These are phyloP conservation scores for Gonapodya prolifera DNA, from an alignment of 192 early-diverging fungal genomes.

Conservation along the genomic window DNA sequence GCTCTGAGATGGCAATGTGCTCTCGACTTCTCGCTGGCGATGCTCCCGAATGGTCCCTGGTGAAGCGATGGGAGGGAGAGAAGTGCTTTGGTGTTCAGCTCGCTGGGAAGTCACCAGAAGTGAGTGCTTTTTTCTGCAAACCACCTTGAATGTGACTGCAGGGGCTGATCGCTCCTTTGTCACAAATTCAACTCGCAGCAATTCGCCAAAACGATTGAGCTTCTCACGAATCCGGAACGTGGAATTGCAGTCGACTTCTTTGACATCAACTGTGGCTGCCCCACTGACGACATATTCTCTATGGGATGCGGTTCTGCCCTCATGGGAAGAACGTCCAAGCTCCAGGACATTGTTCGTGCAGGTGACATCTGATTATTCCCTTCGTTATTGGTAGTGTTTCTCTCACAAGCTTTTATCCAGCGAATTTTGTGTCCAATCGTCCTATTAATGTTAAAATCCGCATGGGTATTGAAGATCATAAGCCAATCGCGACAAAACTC, in stretches of 20 bases:
- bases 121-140: not conserved
- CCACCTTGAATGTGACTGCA: not conserved
- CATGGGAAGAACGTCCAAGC: slow-evolving; percentile 45
- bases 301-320: slow-evolving; percentile 75
- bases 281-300: slow-evolving; percentile 75
- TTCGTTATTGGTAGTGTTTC: not conserved
- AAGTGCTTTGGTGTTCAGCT: slow-evolving; percentile 84
- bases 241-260: slow-evolving; percentile 77
- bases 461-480: slow-evolving; percentile 51
- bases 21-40: slow-evolving; percentile 20
- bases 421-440: slow-evolving; percentile 54
- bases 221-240: slow-evolving; percentile 32
- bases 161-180: slow-evolving; percentile 37
- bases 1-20: slow-evolving; percentile 80
- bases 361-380: not conserved
- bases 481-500: slow-evolving; percentile 57
- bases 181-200: slow-evolving; percentile 36
- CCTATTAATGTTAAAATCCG: slow-evolving; percentile 88
- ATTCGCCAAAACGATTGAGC: slow-evolving; percentile 51
- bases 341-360: slow-evolving; percentile 64
- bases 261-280: slow-evolving; percentile 94
- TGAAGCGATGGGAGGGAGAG: slow-evolving; percentile 72
- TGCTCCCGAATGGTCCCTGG: slow-evolving; percentile 63
- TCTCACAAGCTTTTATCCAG: slow-evolving; percentile 4
- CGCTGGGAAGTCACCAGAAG: not conserved